Percentiles rank a stretch among this genome's conserved stretches.
These are phyloP conservation scores for Lipomyces orientalis DNA, from an alignment of 805 yeast genomes.

Conservation along the genomic window DNA sequence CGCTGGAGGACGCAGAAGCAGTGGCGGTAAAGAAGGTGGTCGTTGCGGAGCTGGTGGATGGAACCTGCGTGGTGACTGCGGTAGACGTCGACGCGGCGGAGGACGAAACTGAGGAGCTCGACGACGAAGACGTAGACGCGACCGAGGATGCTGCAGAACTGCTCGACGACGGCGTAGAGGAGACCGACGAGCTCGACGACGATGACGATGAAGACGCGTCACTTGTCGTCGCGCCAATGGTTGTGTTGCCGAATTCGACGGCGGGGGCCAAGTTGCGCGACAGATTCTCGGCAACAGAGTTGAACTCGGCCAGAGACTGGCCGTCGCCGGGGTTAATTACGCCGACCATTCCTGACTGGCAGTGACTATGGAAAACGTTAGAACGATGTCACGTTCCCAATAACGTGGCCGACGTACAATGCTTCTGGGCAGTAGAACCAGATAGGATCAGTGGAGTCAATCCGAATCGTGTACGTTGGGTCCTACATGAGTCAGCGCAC, in stretches of 20 bases:
- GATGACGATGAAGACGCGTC: constrained; percentile 6
- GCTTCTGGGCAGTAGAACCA: constrained; percentile 41
- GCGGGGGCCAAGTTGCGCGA: constrained; percentile 29
- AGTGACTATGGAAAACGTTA: constrained; percentile 27
- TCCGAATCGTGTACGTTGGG: constrained; percentile 32
- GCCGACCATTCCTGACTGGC: constrained; percentile 41
- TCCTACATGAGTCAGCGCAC: neutral
- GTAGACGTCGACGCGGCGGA: neutral
- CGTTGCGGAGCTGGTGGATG: constrained; percentile 7
- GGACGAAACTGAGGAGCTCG: neutral
- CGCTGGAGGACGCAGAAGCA: constrained; percentile 4
- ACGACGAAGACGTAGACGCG: constrained; percentile 6
- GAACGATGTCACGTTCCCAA: neutral
- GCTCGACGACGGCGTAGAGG: constrained; percentile 4
- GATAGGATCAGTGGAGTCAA: constrained; percentile 38
- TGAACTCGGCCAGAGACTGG: constrained; percentile 32
- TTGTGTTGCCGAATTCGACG: constrained; percentile 20
- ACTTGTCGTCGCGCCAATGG: constrained; percentile 8
- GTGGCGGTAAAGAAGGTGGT: constrained; percentile 6
- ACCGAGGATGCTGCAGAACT: constrained; percentile 14
- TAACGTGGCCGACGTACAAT: neutral
- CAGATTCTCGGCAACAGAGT: constrained; percentile 22
- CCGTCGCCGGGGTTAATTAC: constrained; percentile 37
- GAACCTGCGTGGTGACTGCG: neutral
- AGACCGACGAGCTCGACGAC: constrained; percentile 4